Base-by-base conservation (phyloP, 1,284 basidiomycete species). In the Cutaneotrichosporon sp. region DNA sequence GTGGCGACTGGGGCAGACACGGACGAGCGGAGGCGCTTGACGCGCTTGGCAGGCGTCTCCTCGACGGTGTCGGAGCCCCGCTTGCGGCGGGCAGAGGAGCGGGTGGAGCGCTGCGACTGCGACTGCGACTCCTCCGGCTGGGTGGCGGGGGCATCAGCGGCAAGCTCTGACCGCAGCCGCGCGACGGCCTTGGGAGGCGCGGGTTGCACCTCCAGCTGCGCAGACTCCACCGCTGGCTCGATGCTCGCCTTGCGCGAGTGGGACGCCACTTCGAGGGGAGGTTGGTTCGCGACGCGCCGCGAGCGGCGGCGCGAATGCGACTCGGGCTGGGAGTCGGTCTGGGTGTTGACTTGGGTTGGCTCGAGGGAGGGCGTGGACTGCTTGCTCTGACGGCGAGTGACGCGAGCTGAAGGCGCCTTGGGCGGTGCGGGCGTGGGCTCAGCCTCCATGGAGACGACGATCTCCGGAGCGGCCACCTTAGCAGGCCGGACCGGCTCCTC, bases 1-100 rank as follows among this genome's bases (percentile, higher is more conserved):
- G n/a, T n/a, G n/a, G 31, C 45, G 36, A 14, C 13, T 14, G 45
- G 45, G 18, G 45, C 45, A 25, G 45, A 24, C 7, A 13, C 22
- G 9, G 45, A 25, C 45, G 45, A 14, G 18, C 56, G n/a, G 16
- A 34, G 52, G 10, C 56, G 56, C 47, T n/a, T n/a, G n/a, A n/a
- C n/a, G n/a, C n/a, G n/a, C n/a, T 55, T 62, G 7, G 53, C 24
- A 31, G 33, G 43, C 7, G 61, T 33, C 16, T 43, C 36, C 36
- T 54, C 36, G 13, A 24, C 34, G 2, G 34, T 22, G 18, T 58
- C 49, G 18, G n/a, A 25, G 18, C 38, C 50, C 29, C 62, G 62
- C n/a, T 59, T 63, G 54, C 58, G 62, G 38, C 58, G 62, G 7
- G 62, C 43, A 10, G 54, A 43, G 9, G 62, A 59, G 36, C 62